Conservation (phyloP, 306 rosid genomes). For the Biancaea sappan region DNA sequence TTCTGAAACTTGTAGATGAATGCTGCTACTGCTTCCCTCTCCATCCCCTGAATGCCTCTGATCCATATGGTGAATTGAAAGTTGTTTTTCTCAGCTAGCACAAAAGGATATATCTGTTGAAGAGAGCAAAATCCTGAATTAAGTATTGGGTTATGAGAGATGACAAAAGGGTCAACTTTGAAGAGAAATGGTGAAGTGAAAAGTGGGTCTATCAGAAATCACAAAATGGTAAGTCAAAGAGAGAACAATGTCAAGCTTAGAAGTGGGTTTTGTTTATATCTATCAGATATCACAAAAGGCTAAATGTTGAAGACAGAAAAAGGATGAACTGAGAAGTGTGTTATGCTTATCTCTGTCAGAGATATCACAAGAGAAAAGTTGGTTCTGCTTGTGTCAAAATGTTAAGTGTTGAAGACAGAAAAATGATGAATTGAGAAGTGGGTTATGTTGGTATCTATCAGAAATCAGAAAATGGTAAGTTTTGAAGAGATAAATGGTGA, state of each 20-base stretch:
- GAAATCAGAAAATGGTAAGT: no score
- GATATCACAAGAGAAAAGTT: not conserved
- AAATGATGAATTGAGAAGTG: no score
- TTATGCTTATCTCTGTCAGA: no score
- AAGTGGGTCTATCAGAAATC: not conserved
- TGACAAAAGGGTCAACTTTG: not conserved
- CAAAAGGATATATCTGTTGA: not conserved
- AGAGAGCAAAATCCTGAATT: not conserved
- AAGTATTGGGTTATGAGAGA: not conserved
- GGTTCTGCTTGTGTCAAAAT: no score
- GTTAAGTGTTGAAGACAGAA: no score
- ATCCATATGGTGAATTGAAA: constrained; percentile 44
- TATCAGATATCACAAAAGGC: no score
- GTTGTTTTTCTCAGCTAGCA: not conserved
- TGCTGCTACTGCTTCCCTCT: constrained; percentile 47
- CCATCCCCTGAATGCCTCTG: constrained; percentile 39
- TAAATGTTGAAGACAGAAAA: no score
- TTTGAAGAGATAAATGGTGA: not conserved
- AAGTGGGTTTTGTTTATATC: no score
- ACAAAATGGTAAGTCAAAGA: not conserved
- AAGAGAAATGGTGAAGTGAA: not conserved
- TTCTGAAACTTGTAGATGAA: constrained; percentile 53
- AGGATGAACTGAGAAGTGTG: no score
- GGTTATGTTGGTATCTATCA: no score
- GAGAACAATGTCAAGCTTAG: no score